These are phyloP conservation scores for Fonsecaea erecta DNA, from an alignment of 2,329 filamentous ascomycete genomes.

Conservation along the genomic window DNA sequence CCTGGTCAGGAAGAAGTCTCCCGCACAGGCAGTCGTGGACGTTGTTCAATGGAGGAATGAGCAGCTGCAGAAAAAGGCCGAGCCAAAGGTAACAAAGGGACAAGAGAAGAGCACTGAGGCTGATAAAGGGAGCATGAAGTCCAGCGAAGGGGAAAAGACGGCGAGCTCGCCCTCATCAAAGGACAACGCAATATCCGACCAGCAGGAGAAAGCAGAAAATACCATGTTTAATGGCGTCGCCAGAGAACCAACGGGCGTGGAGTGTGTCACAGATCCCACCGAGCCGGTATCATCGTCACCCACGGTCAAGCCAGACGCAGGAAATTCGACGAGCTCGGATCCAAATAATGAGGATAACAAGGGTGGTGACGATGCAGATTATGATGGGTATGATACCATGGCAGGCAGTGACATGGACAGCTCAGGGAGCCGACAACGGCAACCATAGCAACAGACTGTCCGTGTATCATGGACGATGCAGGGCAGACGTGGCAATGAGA, in stretches of 20 bases:
- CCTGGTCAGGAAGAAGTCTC: conserved; percentile 55
- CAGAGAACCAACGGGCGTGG: not conserved
- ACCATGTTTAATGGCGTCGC: not conserved
- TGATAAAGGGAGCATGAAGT: not conserved
- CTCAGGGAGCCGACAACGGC: no score
- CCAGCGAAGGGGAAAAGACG: not conserved
- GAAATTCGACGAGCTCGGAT: no score
- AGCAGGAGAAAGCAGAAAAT: not conserved
- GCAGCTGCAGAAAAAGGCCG: conserved; percentile 18
- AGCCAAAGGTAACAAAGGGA: not conserved
- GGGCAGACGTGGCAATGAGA: no score
- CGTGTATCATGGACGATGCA: no score
- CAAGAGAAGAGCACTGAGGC: not conserved
- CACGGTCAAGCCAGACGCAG: not conserved
- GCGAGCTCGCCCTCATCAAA: not conserved
- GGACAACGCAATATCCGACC: not conserved
- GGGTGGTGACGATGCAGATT: no score
- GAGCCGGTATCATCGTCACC: not conserved
- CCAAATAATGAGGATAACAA: no score
- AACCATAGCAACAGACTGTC: no score
- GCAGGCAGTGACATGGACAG: no score
- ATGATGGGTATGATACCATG: no score
- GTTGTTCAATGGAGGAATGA: conserved; percentile 47
- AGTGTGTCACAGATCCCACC: not conserved
- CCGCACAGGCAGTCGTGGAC: conserved; percentile 49